Base-by-base conservation (phyloP, 1,284 basidiomycete genomes). In the Butyriboletus appendiculatus region DNA sequence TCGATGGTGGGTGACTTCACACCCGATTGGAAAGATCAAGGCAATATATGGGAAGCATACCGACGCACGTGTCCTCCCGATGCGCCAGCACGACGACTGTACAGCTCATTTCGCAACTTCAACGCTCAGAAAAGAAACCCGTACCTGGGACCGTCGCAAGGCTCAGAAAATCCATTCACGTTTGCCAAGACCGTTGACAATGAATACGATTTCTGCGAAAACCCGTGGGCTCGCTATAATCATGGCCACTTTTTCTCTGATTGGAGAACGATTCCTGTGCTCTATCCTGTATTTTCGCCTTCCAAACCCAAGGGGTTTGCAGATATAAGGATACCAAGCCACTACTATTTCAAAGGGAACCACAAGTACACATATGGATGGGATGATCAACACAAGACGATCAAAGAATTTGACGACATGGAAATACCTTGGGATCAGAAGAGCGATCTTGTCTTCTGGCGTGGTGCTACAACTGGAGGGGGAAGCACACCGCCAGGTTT, bases 201-300 rank as follows among this genome's bases (percentile, higher is more conserved):
- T 54, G 75, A 78, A 18, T 81, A 83, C 59, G 86, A 95, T 64
- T 95, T 90, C 64, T 98, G 95, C 72, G 69, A 77, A 28, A 78
- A 85, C 42, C 94, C 95, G 0, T 88, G 90, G 74, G 86, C 90
- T 30, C 93, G 90, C 63, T 88, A 89, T 66, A 80, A 81, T 41
- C 94, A 97, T 67, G 94, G 94, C 9, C 94, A 94, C 69, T 97
- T 96, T 73, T 98, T 96, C 81, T 92, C 91, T 18, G 95, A 98
- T 70, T 96, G 92, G 89, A 79, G 95, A 18, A 92, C 88, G 0
- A 88, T 96, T 53, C 82, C 90, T 15, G 83, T 84, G 1, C 78
- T 96, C 15, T 95, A 92, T 71, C 95, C 95, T 6, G 83, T 98
- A 50, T 90, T 98, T 70, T 95, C 92, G 3, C 94, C 95, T 0